Percentiles rank a stretch among this genome's conserved stretches.
phyloP scores from a whole-genome alignment of 2,329 filamentous ascomycete species.

The Exophiala viscosa region DNA sequence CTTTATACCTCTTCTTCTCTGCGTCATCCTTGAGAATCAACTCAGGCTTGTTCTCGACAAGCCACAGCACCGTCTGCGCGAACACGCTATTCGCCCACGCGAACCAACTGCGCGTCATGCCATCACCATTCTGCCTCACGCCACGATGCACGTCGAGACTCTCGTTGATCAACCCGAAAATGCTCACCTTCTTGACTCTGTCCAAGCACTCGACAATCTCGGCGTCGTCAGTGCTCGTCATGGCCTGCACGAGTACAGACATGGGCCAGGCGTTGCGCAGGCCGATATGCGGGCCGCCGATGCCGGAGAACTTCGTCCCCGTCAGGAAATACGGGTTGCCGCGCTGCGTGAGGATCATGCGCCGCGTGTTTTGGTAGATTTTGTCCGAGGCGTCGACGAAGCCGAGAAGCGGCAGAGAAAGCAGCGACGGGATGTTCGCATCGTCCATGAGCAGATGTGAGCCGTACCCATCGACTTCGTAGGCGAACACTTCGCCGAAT shows the following conservation, averaged over 20 bases:
- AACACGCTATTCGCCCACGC: slow-evolving; percentile 98
- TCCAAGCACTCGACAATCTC: slow-evolving; percentile 75
- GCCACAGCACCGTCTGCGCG: slow-evolving; percentile 82
- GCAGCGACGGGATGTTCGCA: slow-evolving; percentile 61
- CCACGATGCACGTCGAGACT: slow-evolving; percentile 75
- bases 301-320: slow-evolving; percentile 75
- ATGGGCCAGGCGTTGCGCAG: slow-evolving; percentile 94
- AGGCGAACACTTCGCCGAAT: slow-evolving; percentile 61
- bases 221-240: slow-evolving; percentile 69
- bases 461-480: slow-evolving; percentile 63
- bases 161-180: slow-evolving; percentile 82
- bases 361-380: slow-evolving; percentile 83
- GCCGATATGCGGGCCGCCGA: slow-evolving; percentile 79
- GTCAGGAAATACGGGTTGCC: slow-evolving; percentile 87
- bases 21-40: slow-evolving; percentile 67
- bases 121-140: slow-evolving; percentile 35
- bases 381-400: slow-evolving; percentile 58
- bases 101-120: slow-evolving; percentile 91
- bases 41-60: slow-evolving; percentile 84
- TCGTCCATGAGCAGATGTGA: slow-evolving; percentile 63
- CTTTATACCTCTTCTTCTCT: slow-evolving; percentile 41
- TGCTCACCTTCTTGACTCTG: slow-evolving; percentile 70
- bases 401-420: slow-evolving; percentile 53
- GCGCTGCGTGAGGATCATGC: slow-evolving; percentile 68
- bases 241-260: slow-evolving; percentile 85